These are phyloP conservation scores for Letharia columbiana DNA, from an alignment of 495 filamentous ascomycete genomes.

Conservation along the genomic window DNA sequence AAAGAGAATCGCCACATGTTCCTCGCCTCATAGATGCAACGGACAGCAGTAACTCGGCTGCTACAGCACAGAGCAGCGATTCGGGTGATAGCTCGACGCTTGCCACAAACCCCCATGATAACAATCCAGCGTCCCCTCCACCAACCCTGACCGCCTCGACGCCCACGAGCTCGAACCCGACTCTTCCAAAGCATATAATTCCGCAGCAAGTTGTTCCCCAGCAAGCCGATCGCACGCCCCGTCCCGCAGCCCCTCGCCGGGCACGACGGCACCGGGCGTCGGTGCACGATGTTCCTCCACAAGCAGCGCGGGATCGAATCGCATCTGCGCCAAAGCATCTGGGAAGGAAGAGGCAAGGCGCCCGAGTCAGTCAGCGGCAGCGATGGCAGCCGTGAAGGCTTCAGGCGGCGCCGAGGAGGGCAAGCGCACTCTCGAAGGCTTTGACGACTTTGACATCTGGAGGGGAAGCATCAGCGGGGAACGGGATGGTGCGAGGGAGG, in stretches of 20 bases:
- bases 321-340: not conserved
- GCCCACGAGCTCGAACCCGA: not conserved
- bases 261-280: too few species aligned
- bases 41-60: not conserved
- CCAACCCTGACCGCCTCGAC: not conserved
- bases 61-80: not conserved
- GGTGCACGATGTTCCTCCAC: too few species aligned
- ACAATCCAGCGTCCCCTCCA: not conserved
- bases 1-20: too few species aligned
- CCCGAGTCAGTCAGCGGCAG: not conserved
- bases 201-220: not conserved
- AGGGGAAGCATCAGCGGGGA: not conserved
- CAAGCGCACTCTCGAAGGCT: constrained; percentile 71
- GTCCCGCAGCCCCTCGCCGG: not conserved
- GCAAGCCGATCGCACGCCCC: not conserved
- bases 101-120: not conserved
- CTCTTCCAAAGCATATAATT: not conserved
- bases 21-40: not conserved
- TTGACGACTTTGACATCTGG: constrained; percentile 64
- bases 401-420: constrained; percentile 43
- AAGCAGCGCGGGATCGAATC: not conserved
- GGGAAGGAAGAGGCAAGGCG: not conserved
- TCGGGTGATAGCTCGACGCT: not conserved
- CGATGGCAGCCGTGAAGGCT: too few species aligned
- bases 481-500: not conserved